Conservation (phyloP, 2,329 filamentous ascomycete species). For the Diaporthe eres region DNA sequence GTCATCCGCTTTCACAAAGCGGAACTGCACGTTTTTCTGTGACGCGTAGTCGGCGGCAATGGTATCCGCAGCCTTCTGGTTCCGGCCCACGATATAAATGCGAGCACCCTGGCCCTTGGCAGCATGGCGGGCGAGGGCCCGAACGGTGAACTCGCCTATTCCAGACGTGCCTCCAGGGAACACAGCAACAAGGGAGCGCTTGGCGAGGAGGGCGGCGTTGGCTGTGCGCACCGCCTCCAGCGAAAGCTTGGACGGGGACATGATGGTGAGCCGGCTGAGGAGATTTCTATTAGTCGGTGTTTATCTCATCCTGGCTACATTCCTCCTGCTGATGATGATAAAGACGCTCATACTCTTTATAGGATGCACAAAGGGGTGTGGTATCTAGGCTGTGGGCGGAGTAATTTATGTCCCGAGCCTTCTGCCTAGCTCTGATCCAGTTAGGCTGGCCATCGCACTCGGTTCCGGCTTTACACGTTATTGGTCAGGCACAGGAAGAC, state of each 20-base stretch:
- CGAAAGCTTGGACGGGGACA: background rate
- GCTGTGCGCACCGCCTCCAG: background rate
- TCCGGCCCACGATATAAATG: background rate
- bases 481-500: background rate
- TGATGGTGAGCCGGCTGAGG: background rate
- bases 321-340: background rate
- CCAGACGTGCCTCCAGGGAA: background rate
- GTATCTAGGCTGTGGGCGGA: background rate
- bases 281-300: background rate
- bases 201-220: background rate
- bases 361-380: background rate
- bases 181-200: conserved; percentile 2
- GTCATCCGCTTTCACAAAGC: conserved; percentile 1
- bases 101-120: background rate
- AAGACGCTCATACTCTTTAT: background rate
- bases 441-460: background rate
- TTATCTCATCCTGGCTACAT: no score
- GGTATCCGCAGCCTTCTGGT: background rate
- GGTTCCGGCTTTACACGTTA: background rate
- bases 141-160: background rate
- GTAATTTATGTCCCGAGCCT: background rate
- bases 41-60: background rate
- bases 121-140: background rate
- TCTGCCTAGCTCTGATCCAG: background rate
- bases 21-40: background rate